Base-by-base conservation (phyloP, 305 asterid species). In the Rubia tinctorum region DNA sequence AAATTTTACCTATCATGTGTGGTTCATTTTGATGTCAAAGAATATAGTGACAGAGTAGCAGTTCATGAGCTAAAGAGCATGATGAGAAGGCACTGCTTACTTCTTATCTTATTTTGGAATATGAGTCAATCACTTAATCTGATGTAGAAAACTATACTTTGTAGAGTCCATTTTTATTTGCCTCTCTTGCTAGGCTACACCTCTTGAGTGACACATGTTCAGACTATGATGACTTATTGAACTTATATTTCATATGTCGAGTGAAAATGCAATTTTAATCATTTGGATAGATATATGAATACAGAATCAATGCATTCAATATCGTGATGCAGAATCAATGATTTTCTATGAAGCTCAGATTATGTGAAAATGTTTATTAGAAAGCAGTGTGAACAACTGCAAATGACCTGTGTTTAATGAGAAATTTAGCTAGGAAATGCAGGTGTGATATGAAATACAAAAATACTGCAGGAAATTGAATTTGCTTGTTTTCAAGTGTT, bases 391-490 rank as follows among this genome's bases (percentile, higher is more conserved):
- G 12, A 12, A 34, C 20, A 18, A 40, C 59, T 51, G 59, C 30
- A n/a, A 43, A 65, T 65, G 72, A 53, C 71, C 43, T 6, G 45
- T 73, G 55, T 37, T 55, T 74, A 47, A 51, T 25, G 37, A 15
- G 40, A 73, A 27, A n/a, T 14, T 51, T 49, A 37, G 15, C 23
- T 73, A 2, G 8, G 22, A 17, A 49, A 34, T 11, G 64, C 55
- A 22, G 30, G 30, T 27, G n/a, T n/a, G 30, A 27, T 27, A 27
- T 27, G 30, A 27, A 27, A 27, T 27, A 27, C 44, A 7, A 4
- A 22, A 59, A 62, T 17, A 58, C 63, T 51, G 44, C 65, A 30
- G 15, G 12, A 68, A 12, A 49, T 64, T 3, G 61, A 8, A 34
- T 6, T 34, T 17, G 12, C 43, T 15, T 14, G 45, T 18, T 58